Evolutionary conservation across 305 asterid genomes (phyloP).

Genomic region (Lippia alba): DNA sequence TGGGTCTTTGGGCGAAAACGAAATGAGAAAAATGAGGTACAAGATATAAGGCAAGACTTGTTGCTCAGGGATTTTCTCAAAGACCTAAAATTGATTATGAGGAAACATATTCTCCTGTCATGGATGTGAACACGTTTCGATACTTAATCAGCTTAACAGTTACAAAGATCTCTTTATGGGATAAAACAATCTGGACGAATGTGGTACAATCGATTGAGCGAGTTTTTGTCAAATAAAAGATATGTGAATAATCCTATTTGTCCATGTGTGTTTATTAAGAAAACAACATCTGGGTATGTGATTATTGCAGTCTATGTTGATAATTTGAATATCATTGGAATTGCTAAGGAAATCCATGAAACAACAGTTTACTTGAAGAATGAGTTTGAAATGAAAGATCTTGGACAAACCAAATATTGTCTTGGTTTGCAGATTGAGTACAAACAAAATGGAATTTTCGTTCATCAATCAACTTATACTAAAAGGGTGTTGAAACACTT

Average conservation of each 20-base stretch:
- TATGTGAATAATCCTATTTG: not conserved
- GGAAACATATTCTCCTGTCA: no score
- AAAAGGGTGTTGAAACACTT: not conserved
- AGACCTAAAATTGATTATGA: not conserved
- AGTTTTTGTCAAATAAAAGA: not conserved
- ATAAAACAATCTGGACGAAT: not conserved
- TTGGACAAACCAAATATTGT: constrained; percentile 6
- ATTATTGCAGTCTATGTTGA: not conserved
- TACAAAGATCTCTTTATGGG: not conserved
- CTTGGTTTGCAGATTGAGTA: constrained; percentile 4
- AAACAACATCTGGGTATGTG: not conserved
- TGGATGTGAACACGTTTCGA: not conserved
- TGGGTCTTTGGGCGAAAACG: not conserved
- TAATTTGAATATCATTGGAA: not conserved
- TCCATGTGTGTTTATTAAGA: not conserved
- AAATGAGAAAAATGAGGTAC: not conserved
- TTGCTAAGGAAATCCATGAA: constrained; percentile 7
- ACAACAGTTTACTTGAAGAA: no score
- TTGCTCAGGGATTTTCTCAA: not conserved
- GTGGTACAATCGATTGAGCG: not conserved
- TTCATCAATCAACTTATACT: not conserved
- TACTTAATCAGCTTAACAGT: no score
- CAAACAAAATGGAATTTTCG: not conserved
- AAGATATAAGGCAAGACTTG: not conserved
- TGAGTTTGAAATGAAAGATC: no score